Conservation (phyloP, 2,329 filamentous ascomycete genomes). For the Trichoderma sp. region DNA sequence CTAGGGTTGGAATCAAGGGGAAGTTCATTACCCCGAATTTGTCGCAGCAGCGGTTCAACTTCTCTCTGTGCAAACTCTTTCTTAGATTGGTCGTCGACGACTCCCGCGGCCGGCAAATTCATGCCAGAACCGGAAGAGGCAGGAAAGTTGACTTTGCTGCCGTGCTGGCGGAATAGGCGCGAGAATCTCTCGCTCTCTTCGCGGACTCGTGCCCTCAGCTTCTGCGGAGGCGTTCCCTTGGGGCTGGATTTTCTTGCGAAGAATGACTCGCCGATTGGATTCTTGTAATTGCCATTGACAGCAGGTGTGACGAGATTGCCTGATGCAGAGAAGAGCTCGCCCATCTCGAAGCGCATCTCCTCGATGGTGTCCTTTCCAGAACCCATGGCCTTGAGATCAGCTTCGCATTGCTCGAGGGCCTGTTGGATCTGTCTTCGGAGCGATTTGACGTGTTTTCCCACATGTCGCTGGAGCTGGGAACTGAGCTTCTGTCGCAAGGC, state of each 20-base stretch:
- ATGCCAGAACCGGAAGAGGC: constrained; percentile 27
- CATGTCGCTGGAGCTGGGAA: constrained; percentile 52
- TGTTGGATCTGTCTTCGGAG: constrained; percentile 53
- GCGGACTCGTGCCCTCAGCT: constrained; percentile 51
- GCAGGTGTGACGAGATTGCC: constrained; percentile 57
- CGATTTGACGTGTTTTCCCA: constrained; percentile 53
- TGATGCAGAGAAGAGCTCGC: constrained; percentile 53
- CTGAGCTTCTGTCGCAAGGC: constrained; percentile 52
- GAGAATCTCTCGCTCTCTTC: constrained; percentile 56
- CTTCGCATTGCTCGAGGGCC: constrained; percentile 50
- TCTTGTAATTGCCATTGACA: constrained; percentile 58
- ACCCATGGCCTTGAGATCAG: constrained; percentile 52
- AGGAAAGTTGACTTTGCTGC: constrained; percentile 50
- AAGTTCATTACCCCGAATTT: constrained; percentile 55
- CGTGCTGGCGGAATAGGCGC: constrained; percentile 50
- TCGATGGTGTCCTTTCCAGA: constrained; percentile 53
- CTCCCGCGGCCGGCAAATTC: constrained; percentile 34
- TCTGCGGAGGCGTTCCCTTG: constrained; percentile 53
- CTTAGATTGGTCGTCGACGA: constrained; percentile 43
- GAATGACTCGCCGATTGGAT: constrained; percentile 53
- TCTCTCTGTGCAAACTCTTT: constrained; percentile 50
- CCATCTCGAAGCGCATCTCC: constrained; percentile 56
- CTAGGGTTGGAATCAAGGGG: constrained; percentile 55
- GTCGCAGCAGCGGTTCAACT: constrained; percentile 50
- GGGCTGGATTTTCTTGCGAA: constrained; percentile 52